Conservation (phyloP, 139 green algal genomes). For the Chlamydomonas schloesseri region DNA sequence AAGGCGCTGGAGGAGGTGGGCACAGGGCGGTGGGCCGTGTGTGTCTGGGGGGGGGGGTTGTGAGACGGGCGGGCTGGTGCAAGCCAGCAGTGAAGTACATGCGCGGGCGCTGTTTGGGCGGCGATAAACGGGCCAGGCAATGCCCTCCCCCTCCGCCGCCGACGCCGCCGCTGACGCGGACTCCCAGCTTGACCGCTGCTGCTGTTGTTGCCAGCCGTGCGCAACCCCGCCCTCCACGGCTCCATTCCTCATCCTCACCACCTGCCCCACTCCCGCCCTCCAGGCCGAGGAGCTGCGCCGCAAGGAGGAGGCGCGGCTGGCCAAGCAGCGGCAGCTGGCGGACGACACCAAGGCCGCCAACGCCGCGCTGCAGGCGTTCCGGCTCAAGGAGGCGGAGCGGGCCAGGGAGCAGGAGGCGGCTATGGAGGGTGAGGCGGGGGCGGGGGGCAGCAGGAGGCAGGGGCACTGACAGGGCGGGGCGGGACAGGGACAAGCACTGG, state of each 20-base stretch:
- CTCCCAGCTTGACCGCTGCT: no score
- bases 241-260: no score
- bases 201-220: no score
- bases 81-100: no score
- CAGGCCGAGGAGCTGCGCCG: conserved; percentile 56
- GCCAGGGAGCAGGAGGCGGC: conserved; percentile 61
- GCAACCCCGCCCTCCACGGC: no score
- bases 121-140: no score
- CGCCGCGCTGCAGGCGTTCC: conserved; percentile 68
- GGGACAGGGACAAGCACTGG: background rate
- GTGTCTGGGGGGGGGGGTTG: no score
- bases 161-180: no score
- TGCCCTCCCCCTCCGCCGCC: no score
- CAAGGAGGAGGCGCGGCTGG: conserved; percentile 56
- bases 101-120: no score
- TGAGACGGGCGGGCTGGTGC: no score
- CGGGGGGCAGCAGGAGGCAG: background rate
- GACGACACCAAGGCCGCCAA: conserved; percentile 67
- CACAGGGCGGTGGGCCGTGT: background rate
- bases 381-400: conserved; percentile 60
- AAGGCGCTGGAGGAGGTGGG: conserved; percentile 50
- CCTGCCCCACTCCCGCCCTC: no score
- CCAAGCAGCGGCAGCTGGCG: conserved; percentile 44
- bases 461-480: background rate
- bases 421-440: conserved; percentile 51